Conservation (phyloP, 2,329 filamentous ascomycete genomes). For the Dichotomopilus funicola region DNA sequence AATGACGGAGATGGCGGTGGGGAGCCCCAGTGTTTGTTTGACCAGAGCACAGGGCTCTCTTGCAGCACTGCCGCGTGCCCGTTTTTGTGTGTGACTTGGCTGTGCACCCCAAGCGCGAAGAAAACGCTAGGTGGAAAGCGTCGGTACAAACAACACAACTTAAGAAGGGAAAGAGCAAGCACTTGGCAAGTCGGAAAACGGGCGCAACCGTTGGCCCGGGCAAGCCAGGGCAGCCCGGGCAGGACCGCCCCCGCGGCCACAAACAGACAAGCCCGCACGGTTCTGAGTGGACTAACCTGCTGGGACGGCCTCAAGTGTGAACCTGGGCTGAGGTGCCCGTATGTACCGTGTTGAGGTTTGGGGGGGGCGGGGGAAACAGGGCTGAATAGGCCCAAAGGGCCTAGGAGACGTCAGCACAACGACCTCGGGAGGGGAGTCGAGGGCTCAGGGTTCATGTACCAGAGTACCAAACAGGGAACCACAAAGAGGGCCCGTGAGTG, state of each 20-base stretch:
- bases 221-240: constrained; percentile 3
- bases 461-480: constrained; percentile 3
- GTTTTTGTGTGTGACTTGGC: constrained; percentile 1
- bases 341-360: not conserved
- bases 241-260: constrained; percentile 6
- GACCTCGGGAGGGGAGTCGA: not conserved
- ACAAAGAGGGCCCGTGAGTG: not conserved
- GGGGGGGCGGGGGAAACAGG: not conserved
- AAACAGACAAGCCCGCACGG: too few species aligned
- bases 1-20: constrained; percentile 13
- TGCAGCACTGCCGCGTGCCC: not conserved
- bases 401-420: constrained; percentile 6
- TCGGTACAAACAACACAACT: not conserved
- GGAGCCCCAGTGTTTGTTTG: constrained; percentile 5
- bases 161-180: not conserved
- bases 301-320: too few species aligned
- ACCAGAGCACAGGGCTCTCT: not conserved
- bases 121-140: not conserved
- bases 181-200: not conserved
- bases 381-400: not conserved
- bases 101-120: not conserved
- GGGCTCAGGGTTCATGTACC: constrained; percentile 2
- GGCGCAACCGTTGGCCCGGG: constrained; percentile 9
- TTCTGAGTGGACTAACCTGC: too few species aligned
- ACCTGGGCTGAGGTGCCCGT: too few species aligned